phyloP scores from a whole-genome alignment of 331 rosid species.

The Rhamnella rubrinervis region DNA sequence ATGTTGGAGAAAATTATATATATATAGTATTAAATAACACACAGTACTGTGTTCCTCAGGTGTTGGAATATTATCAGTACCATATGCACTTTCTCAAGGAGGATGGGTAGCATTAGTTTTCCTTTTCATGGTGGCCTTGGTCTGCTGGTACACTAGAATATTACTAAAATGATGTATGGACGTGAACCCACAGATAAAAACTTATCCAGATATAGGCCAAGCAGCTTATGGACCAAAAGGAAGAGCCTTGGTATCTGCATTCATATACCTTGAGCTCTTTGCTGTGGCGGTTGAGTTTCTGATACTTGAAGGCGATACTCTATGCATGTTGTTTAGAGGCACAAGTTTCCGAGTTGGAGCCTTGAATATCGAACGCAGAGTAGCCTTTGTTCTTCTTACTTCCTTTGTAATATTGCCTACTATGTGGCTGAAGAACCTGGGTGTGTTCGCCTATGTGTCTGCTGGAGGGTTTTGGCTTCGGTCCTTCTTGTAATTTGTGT shows the following conservation, averaged over 20 bases:
- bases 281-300: constrained; percentile 48
- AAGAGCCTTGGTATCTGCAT: constrained; percentile 33
- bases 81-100: constrained; percentile 70
- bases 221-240: constrained; percentile 58
- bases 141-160: constrained; percentile 59
- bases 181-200: constrained; percentile 30
- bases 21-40: neutral
- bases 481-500: constrained; percentile 39
- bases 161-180: constrained; percentile 60
- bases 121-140: constrained; percentile 42
- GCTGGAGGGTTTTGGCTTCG: constrained; percentile 63
- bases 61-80: constrained; percentile 72
- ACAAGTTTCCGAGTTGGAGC: constrained; percentile 33
- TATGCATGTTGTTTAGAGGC: constrained; percentile 49
- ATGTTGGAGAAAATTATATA: no score
- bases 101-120: constrained; percentile 65
- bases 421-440: constrained; percentile 61
- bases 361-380: constrained; percentile 35
- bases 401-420: constrained; percentile 59
- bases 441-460: constrained; percentile 55
- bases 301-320: constrained; percentile 59
- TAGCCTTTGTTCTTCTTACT: constrained; percentile 44
- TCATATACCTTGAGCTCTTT: constrained; percentile 54
- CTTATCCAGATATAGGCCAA: constrained; percentile 57
- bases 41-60: constrained; percentile 39